A percentile compares a stretch with the other conserved stretches of the same genome.
phyloP scores from a whole-genome alignment of 208 protist species.

The Acanthamoeba lenticulata region DNA sequence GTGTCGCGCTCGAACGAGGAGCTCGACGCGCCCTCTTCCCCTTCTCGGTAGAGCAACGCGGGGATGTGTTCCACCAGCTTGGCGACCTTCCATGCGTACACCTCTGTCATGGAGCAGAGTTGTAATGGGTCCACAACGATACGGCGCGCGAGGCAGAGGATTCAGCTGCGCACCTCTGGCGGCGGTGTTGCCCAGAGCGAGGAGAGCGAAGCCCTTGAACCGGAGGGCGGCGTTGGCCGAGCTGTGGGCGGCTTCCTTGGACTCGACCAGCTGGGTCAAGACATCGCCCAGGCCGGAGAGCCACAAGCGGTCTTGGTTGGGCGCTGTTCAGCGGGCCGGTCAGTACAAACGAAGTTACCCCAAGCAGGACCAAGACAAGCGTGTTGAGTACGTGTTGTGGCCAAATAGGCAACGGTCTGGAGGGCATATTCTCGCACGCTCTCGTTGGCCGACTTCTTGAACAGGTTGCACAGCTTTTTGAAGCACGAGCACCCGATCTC shows the following conservation, averaged over 20 bases:
- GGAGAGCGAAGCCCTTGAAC: constrained; percentile 16
- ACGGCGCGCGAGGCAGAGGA: background rate
- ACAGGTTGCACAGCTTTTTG: constrained; percentile 36
- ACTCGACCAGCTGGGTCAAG: background rate
- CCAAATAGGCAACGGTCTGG: constrained; percentile 9
- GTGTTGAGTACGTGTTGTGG: background rate
- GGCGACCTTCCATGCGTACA: constrained; percentile 1
- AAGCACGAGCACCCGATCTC: constrained; percentile 35
- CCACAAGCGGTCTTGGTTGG: constrained; percentile 45
- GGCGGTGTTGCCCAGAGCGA: background rate
- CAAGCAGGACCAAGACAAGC: background rate
- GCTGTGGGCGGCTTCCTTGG: background rate
- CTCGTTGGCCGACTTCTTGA: background rate
- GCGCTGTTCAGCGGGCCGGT: no score
- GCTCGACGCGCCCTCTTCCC: background rate
- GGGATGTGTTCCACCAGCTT: constrained; percentile 19
- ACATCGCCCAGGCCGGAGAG: background rate
- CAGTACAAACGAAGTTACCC: no score
- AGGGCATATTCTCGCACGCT: constrained; percentile 49
- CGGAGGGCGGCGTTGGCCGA: background rate
- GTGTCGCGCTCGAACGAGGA: constrained; percentile 12
- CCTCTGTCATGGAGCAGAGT: background rate
- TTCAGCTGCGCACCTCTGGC: background rate
- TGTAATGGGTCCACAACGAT: background rate
- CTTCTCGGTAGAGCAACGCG: background rate